Base-by-base conservation (phyloP, 1,284 basidiomycete species). In the Trametes pubescens region DNA sequence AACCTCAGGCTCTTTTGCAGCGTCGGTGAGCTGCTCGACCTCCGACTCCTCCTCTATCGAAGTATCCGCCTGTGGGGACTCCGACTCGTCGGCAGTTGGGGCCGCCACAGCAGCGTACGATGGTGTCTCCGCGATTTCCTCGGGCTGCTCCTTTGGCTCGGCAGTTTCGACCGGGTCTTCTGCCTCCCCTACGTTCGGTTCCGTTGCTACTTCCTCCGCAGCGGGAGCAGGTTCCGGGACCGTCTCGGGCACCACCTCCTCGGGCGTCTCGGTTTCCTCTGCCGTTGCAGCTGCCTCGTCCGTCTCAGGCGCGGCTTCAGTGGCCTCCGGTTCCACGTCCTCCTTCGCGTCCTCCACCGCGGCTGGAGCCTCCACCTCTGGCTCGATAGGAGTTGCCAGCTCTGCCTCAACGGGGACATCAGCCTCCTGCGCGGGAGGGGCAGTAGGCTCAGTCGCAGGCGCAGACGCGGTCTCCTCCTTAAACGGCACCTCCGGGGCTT, bases 211-310 rank as follows among this genome's bases (percentile, higher is more conserved):
- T 34, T 57, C 61, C 1, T 38, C 34, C 11, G 51, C 51, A 9
- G 22, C 26, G 5, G 38, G 16, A 10, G 29, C 47, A 1, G 48
- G 21, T 26, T 46, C 37, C 2, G 49, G 43, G 10, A 34, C 24
- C 16, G 51, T 38, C 22, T 62, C 61, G 11, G 48, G 22, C 37
- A 35, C 29, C 1, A 46, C 43, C 3, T 43, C 51, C 29, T 57
- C 61, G 2, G 24, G 24, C 0, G 49, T 40, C 14, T 38, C 34
- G 4, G 47, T 37, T 4, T 38, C 51, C 13, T 65, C 61, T 37
- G 51, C 49, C 22, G 35, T 48, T 40, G 51, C 34, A 18, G 55
- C 40, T 21, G 52, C 38, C 26, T 56, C 64, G 0, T 49, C 60
- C 11, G 4, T n/a, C n/a, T 21, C n/a, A 11, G 35, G 29, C 1